Conservation (phyloP, 2,329 filamentous ascomycete genomes). For the Tympanopsis confertula region DNA sequence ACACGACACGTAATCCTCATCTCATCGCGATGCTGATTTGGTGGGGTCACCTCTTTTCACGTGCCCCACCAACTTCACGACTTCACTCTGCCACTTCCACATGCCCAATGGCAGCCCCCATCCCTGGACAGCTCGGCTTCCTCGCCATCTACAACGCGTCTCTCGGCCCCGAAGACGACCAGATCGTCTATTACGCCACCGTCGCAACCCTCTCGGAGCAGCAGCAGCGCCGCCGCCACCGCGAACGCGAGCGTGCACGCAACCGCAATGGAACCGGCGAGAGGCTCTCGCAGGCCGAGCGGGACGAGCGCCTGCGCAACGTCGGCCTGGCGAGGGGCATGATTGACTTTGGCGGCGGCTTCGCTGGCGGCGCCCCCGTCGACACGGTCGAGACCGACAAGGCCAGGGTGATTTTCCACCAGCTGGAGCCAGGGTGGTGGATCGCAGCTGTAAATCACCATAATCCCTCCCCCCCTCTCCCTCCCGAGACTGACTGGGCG, state of each 20-base stretch:
- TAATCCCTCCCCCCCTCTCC: conserved; percentile 1
- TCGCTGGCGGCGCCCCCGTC: conserved; percentile 65
- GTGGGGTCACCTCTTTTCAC: no score
- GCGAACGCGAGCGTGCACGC: conserved; percentile 9
- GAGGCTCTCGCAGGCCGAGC: conserved; percentile 42
- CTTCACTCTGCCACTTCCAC: no score
- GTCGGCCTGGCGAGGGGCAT: conserved; percentile 95
- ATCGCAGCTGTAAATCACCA: conserved; percentile 75
- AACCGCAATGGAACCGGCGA: conserved; percentile 8
- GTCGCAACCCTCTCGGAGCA: conserved; percentile 26
- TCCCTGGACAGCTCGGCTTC: conserved; percentile 78
- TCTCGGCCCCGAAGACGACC: conserved; percentile 57
- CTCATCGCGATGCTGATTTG: no score
- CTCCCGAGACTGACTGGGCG: background rate
- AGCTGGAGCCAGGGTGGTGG: conserved; percentile 91
- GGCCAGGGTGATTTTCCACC: conserved; percentile 70
- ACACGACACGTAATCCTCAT: no score
- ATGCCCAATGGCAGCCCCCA: conserved; percentile 19
- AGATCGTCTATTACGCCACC: conserved; percentile 89
- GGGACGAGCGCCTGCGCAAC: conserved; percentile 79
- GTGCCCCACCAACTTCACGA: no score
- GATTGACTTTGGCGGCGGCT: conserved; percentile 82
- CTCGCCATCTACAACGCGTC: conserved; percentile 91
- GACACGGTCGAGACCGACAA: conserved; percentile 87
- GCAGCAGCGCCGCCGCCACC: conserved; percentile 25